Conservation (phyloP, 208 protist genomes). For the Trypanosoma brucei region DNA sequence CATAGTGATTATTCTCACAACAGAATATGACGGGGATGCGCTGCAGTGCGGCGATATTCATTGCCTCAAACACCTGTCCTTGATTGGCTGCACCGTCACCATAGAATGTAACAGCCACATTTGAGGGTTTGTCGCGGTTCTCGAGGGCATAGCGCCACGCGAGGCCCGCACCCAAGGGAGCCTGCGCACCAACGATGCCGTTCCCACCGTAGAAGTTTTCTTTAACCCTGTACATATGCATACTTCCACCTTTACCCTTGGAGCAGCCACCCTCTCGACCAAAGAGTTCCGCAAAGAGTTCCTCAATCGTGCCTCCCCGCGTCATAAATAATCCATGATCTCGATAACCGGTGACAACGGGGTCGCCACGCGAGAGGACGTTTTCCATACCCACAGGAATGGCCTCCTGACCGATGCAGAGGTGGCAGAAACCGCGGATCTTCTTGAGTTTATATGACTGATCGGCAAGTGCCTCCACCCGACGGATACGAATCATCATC, state of each 20-base stretch:
- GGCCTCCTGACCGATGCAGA: slow-evolving; percentile 98
- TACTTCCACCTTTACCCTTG: slow-evolving; percentile 96
- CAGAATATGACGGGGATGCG: slow-evolving; percentile 95
- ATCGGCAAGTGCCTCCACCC: slow-evolving; percentile 93
- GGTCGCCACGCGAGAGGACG: slow-evolving; percentile 85
- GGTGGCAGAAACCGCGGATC: slow-evolving; percentile 97
- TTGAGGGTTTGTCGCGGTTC: slow-evolving; percentile 75
- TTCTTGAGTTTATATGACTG: slow-evolving; percentile 96
- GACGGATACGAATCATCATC: slow-evolving; percentile 91
- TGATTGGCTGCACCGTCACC: slow-evolving; percentile 98
- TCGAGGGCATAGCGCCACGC: slow-evolving; percentile 86
- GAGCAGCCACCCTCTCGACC: slow-evolving; percentile 81
- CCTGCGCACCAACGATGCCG: slow-evolving; percentile 97
- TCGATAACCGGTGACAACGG: slow-evolving; percentile 96
- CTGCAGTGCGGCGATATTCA: slow-evolving; percentile 98
- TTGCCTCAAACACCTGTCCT: slow-evolving; percentile 97
- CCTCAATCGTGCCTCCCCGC: slow-evolving; percentile 86
- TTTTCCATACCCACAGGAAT: slow-evolving; percentile 93
- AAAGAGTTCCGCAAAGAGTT: slow-evolving; percentile 92
- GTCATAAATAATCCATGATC: slow-evolving; percentile 92
- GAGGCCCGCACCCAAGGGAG: slow-evolving; percentile 94
- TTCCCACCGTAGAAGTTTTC: slow-evolving; percentile 97
- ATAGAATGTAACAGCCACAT: slow-evolving; percentile 92
- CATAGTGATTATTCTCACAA: slow-evolving; percentile 98
- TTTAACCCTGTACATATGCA: slow-evolving; percentile 96